A percentile compares a stretch with the other conserved stretches of the same genome.
phyloP scores from a whole-genome alignment of 2,329 filamentous ascomycete species.

The Aspergillus glaucus region DNA sequence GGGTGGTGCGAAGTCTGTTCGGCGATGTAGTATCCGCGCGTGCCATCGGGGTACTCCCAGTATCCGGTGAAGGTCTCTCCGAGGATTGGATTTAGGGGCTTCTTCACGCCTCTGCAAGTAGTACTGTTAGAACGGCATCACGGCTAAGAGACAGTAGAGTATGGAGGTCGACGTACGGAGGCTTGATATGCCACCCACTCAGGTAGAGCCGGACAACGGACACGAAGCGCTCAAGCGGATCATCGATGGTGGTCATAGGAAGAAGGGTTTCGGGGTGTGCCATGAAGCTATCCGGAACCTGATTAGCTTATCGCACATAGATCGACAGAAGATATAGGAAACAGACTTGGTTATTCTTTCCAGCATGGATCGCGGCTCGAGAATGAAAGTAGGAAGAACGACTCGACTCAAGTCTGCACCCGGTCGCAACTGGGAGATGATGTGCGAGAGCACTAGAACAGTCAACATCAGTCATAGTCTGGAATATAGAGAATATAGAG shows the following conservation, averaged over 20 bases:
- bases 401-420: constrained; percentile 93
- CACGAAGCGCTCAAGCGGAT: constrained; percentile 83
- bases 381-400: constrained; percentile 92
- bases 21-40: constrained; percentile 87
- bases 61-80: constrained; percentile 93
- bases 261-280: constrained; percentile 95
- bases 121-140: not conserved
- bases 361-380: constrained; percentile 95
- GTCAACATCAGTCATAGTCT: not conserved
- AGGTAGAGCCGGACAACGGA: constrained; percentile 97
- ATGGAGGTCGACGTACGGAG: constrained; percentile 59
- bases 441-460: constrained; percentile 76
- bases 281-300: constrained; percentile 70
- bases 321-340: constrained; percentile 1
- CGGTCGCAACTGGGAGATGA: constrained; percentile 93
- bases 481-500: not conserved
- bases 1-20: constrained; percentile 98
- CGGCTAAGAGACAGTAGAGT: not conserved
- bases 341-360: constrained; percentile 96
- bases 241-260: constrained; percentile 77
- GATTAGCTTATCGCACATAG: not conserved
- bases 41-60: constrained; percentile 83
- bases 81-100: constrained; percentile 91
- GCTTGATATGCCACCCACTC: constrained; percentile 97
- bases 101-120: constrained; percentile 77